Evolutionary conservation across 345 rosid species (phyloP).

Genomic region (Noccaea bulbosa): DNA sequence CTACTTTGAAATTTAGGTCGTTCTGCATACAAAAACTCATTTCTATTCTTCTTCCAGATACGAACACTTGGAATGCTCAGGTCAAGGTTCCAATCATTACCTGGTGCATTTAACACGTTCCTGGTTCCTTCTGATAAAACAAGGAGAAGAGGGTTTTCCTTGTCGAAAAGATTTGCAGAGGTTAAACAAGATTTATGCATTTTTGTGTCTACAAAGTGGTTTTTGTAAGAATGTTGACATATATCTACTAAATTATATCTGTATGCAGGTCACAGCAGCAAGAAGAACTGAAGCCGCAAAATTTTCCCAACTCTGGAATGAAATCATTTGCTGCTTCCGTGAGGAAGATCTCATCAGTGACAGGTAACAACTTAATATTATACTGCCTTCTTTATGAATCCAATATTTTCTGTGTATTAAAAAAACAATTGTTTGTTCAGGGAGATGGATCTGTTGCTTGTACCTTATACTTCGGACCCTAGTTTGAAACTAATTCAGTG

Average conservation of each 20-base stretch:
- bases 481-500: slow-evolving; percentile 93
- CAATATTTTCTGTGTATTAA: slow-evolving; percentile 32
- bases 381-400: slow-evolving; percentile 16
- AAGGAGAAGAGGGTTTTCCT: slow-evolving; percentile 81
- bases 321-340: slow-evolving; percentile 91
- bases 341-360: slow-evolving; percentile 98
- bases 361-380: slow-evolving; percentile 60
- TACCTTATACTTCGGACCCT: slow-evolving; percentile 92
- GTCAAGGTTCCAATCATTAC: slow-evolving; percentile 93
- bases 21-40: slow-evolving; percentile 23
- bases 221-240: slow-evolving; percentile 19
- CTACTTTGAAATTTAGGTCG: slow-evolving; percentile 8
- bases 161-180: slow-evolving; percentile 85
- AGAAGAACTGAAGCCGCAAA: slow-evolving; percentile 98
- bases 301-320: slow-evolving; percentile 99
- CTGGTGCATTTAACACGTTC: slow-evolving; percentile 85
- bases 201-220: slow-evolving; percentile 17
- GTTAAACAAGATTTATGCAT: slow-evolving; percentile 46
- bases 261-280: slow-evolving; percentile 73
- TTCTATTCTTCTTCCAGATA: slow-evolving; percentile 51
- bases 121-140: slow-evolving; percentile 88
- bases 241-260: slow-evolving; percentile 29
- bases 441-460: slow-evolving; percentile 96
- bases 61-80: slow-evolving; percentile 95
- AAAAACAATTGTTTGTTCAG: slow-evolving; percentile 54